These are phyloP conservation scores for Arthrobotrys musiformis DNA, from an alignment of 2,329 filamentous ascomycete genomes.

Conservation along the genomic window DNA sequence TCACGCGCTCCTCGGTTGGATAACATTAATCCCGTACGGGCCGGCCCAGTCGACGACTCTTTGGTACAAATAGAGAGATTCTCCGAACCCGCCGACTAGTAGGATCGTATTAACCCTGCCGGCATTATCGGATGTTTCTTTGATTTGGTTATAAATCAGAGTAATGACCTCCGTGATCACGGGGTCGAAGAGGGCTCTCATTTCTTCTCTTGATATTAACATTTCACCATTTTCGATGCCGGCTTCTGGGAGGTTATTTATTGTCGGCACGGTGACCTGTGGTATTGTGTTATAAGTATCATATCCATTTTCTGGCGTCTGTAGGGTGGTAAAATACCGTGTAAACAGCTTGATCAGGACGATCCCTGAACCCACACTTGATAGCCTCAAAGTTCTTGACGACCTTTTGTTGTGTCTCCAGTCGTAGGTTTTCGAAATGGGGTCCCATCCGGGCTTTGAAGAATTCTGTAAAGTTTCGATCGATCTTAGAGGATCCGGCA, in stretches of 20 bases:
- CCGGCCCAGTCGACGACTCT: conserved; percentile 53
- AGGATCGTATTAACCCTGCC: conserved; percentile 55
- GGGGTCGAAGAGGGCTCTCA: conserved; percentile 58
- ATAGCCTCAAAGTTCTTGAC: conserved; percentile 56
- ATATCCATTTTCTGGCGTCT: neutral
- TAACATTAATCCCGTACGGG: conserved; percentile 46
- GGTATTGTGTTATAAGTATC: neutral
- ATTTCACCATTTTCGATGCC: conserved; percentile 52
- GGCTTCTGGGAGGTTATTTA: conserved; percentile 52
- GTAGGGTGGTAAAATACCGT: conserved; percentile 14
- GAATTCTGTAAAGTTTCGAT: conserved; percentile 42
- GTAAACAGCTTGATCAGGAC: conserved; percentile 53
- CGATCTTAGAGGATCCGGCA: conserved; percentile 50
- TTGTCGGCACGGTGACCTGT: conserved; percentile 53
- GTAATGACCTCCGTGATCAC: conserved; percentile 57
- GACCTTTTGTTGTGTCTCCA: conserved; percentile 55
- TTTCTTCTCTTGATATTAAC: conserved; percentile 56
- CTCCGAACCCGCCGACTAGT: conserved; percentile 58
- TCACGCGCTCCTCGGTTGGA: conserved; percentile 53
- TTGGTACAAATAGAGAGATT: conserved; percentile 57
- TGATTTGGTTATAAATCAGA: conserved; percentile 57
- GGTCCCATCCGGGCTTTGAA: conserved; percentile 47
- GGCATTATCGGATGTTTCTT: conserved; percentile 50
- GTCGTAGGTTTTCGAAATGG: conserved; percentile 40
- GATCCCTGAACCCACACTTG: conserved; percentile 56